phyloP scores from a whole-genome alignment of 83 land plant species.

The Isoetes engelmannii region DNA sequence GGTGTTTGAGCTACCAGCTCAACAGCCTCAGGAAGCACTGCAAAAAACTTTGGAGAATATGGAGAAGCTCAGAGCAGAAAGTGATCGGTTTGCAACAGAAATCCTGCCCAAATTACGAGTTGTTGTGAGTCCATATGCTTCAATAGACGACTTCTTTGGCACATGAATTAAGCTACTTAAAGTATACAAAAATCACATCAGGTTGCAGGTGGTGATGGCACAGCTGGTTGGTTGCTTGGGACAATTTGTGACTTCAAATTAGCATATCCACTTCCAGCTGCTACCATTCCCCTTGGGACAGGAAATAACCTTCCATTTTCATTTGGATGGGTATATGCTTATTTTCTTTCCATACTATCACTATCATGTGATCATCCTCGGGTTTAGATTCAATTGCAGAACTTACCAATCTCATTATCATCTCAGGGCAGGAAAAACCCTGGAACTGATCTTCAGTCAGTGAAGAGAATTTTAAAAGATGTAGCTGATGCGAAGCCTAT shows the following conservation, averaged over 20 bases:
- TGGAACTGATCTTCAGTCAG: conserved; percentile 67
- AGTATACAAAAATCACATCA: neutral
- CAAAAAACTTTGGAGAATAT: conserved; percentile 38
- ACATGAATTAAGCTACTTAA: too few relatives aligned
- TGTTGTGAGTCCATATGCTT: conserved; percentile 45
- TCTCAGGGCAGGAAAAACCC: conserved; percentile 97
- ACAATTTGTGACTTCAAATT: conserved; percentile 18
- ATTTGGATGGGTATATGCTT: conserved; percentile 35
- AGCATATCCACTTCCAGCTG: conserved; percentile 21
- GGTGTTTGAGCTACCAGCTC: conserved; percentile 70
- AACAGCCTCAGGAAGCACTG: conserved; percentile 60
- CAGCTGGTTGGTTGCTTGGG: conserved; percentile 34
- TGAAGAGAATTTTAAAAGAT: conserved; percentile 43
- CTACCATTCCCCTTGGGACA: conserved; percentile 31
- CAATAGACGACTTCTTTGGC: too few relatives aligned
- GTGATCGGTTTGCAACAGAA: conserved; percentile 43
- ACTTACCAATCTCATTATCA: too few relatives aligned
- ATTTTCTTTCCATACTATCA: too few relatives aligned
- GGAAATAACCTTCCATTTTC: conserved; percentile 31
- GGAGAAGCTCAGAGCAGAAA: conserved; percentile 51
- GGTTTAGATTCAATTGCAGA: too few relatives aligned
- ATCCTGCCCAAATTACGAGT: conserved; percentile 48
- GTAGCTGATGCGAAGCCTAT: conserved; percentile 58
- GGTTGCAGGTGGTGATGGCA: conserved; percentile 39
- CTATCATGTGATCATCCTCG: too few relatives aligned